Conservation (phyloP, 495 filamentous ascomycete species). For the Daldinia vernicosa region DNA sequence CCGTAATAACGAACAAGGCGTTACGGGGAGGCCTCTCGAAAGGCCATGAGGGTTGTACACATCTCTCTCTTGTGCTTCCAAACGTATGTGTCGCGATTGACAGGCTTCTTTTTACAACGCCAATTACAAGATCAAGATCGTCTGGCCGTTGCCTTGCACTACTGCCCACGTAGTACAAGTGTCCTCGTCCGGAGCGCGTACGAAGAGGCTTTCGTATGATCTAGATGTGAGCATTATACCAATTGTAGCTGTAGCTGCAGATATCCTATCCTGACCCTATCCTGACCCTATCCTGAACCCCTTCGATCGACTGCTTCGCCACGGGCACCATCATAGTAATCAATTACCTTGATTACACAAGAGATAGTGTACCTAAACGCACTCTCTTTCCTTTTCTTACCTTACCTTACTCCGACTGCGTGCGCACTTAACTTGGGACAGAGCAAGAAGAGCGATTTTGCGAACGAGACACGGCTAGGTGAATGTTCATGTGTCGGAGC, state of each 20-base stretch:
- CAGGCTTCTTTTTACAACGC: conserved; percentile 18
- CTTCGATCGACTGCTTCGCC: conserved; percentile 37
- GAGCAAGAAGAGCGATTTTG: conserved; percentile 5
- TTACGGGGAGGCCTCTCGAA: conserved; percentile 21
- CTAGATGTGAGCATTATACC: conserved; percentile 28
- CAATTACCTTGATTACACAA: conserved; percentile 20
- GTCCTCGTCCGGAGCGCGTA: conserved; percentile 28
- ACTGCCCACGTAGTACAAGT: conserved; percentile 41
- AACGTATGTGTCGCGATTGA: conserved; percentile 19
- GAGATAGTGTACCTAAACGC: conserved; percentile 21
- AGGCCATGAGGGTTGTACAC: conserved; percentile 20
- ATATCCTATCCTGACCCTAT: conserved; percentile 29
- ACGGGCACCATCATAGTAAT: conserved; percentile 24
- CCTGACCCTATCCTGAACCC: no score
- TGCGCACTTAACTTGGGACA: conserved; percentile 13
- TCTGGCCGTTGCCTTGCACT: conserved; percentile 32
- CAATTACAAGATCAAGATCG: conserved; percentile 17
- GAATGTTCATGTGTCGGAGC: conserved; percentile 29
- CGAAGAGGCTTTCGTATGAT: conserved; percentile 24
- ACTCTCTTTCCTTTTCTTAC: conserved; percentile 9
- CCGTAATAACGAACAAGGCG: not conserved
- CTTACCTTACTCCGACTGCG: conserved; percentile 18
- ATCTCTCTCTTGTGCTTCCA: conserved; percentile 23
- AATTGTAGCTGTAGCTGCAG: conserved; percentile 42
- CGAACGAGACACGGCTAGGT: conserved; percentile 36